A percentile compares a stretch with the other conserved stretches of the same genome.
These are phyloP conservation scores for Hymenoscyphus fructigenus DNA, from an alignment of 2,329 filamentous ascomycete genomes.

Conservation along the genomic window DNA sequence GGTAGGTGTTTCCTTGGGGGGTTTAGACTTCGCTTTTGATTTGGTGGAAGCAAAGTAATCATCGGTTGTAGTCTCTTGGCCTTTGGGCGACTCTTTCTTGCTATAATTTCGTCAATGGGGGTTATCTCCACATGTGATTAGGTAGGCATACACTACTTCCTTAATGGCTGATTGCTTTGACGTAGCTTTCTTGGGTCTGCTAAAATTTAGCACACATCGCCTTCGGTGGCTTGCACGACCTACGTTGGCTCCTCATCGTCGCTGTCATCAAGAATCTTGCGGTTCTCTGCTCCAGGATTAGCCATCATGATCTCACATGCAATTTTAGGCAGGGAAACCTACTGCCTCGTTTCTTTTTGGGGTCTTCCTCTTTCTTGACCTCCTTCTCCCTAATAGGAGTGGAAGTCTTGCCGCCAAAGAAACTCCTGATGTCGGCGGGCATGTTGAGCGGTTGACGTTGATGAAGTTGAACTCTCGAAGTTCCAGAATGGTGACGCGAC, in stretches of 20 bases:
- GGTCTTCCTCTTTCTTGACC: slow-evolving; percentile 35
- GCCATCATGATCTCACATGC: background rate
- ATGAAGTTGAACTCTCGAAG: background rate
- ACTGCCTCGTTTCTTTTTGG: slow-evolving; percentile 37
- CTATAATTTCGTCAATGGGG: slow-evolving; percentile 15
- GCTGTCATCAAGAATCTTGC: slow-evolving; percentile 78
- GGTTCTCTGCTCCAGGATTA: slow-evolving; percentile 43
- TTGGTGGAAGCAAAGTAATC: slow-evolving; percentile 39
- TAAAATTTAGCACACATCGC: slow-evolving; percentile 24
- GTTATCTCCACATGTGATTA: background rate
- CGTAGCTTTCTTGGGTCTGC: slow-evolving; percentile 44
- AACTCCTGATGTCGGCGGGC: slow-evolving; percentile 86
- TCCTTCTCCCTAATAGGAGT: slow-evolving; percentile 47
- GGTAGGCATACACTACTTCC: slow-evolving; percentile 50
- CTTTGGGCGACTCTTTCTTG: slow-evolving; percentile 35
- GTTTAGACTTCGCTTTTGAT: slow-evolving; percentile 26
- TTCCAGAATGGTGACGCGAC: background rate
- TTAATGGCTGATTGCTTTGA: slow-evolving; percentile 58
- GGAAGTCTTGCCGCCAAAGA: slow-evolving; percentile 78
- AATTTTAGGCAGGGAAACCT: slow-evolving; percentile 9
- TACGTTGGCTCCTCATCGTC: slow-evolving; percentile 65
- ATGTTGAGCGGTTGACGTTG: slow-evolving; percentile 46
- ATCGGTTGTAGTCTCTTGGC: slow-evolving; percentile 35
- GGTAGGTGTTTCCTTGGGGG: slow-evolving; percentile 20
- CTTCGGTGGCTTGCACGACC: slow-evolving; percentile 21